Percentiles rank a stretch among this genome's conserved stretches.
Conservation (phyloP, 1,284 basidiomycete genomes). For the Irpex rosettiformis region DNA sequence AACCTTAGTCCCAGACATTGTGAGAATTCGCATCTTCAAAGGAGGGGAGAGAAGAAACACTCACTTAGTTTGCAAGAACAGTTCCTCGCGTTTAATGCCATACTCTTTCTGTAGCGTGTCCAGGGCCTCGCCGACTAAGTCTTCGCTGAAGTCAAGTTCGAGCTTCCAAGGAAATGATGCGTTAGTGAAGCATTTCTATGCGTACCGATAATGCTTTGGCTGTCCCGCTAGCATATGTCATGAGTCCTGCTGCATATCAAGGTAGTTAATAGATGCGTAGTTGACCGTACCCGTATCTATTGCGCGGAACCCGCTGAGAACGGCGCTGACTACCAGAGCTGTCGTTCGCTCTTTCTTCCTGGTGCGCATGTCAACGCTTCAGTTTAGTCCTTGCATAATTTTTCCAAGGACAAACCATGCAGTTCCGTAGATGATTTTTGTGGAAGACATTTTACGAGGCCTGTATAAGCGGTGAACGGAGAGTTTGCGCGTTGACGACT, state of each 20-base stretch:
- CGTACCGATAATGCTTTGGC: conserved; percentile 70
- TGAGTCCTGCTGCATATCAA: conserved; percentile 10
- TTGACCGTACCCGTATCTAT: conserved; percentile 66
- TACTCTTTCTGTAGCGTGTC: conserved; percentile 35
- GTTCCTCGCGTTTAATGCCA: conserved; percentile 30
- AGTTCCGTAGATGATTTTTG: conserved; percentile 66
- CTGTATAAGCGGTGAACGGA: background rate
- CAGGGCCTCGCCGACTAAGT: conserved; percentile 74
- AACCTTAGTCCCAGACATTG: conserved; percentile 40
- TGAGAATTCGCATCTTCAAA: background rate
- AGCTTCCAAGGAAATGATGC: conserved; percentile 1
- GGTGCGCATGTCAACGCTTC: background rate
- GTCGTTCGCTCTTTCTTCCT: conserved; percentile 77
- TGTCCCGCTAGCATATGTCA: conserved; percentile 59
- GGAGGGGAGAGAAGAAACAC: background rate
- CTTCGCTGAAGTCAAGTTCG: conserved; percentile 48
- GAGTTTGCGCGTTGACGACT: background rate
- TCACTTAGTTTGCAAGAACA: conserved; percentile 69
- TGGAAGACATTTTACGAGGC: background rate
- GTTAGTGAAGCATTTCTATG: conserved; percentile 8
- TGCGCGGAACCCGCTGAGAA: conserved; percentile 72
- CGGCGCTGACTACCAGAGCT: conserved; percentile 63
- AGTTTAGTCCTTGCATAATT: background rate
- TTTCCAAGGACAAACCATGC: conserved; percentile 45
- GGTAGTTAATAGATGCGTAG: conserved; percentile 7